Evolutionary conservation across 257 asterid genomes (phyloP), one percentile per base, ranked within the genome.

Genomic region (Galeopsis tetrahit): DNA sequence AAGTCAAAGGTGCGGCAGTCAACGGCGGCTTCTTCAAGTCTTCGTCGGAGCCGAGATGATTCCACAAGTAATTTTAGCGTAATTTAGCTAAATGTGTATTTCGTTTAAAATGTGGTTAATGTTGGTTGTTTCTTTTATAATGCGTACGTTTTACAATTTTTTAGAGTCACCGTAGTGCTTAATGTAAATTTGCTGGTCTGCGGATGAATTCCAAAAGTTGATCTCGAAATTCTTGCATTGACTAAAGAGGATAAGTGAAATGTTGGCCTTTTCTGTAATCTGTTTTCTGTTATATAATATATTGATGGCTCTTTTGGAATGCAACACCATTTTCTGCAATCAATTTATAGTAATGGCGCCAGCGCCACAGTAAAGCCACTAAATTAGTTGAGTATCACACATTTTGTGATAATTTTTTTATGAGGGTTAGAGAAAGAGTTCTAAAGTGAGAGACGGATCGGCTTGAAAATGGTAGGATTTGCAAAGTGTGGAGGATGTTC

Each of bases 31-130:
- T 43, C 77, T 40, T 57, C 87, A 43, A 60, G 69, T 73, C 71
- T 67, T n/a, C 86, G 94, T 34, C 85, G 92, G 55, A 81, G 79
- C 80, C 79, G 84, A 17, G 86, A 81, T 74, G 82, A 80, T 42
- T 70, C 84, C 61, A 80, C 88, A 13, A 85, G 89, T 85, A 68
- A 35, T 42, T 10, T 40, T 53, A 9, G 13, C 38, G 17, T 46
- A 70, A 59, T 70, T 48, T 66, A 10, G 57, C n/a, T 62, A 10
- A 11, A 14, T 15, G 14, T n/a, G 10, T 40, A 40, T 40, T 40
- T 42, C 6, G 17, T 48, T 79, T 62, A 31, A 48, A 63, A 64
- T 70, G 75, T 15, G 69, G 68, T 38, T 2, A 53, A 52, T 62
- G 72, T 60, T 59, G 51, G 66, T 57, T 74, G 75, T 46, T 63